A percentile compares a stretch with the other conserved stretches of the same genome.
These are phyloP conservation scores for Nadsonia fulvescens DNA, from an alignment of 805 yeast genomes.

Conservation along the genomic window DNA sequence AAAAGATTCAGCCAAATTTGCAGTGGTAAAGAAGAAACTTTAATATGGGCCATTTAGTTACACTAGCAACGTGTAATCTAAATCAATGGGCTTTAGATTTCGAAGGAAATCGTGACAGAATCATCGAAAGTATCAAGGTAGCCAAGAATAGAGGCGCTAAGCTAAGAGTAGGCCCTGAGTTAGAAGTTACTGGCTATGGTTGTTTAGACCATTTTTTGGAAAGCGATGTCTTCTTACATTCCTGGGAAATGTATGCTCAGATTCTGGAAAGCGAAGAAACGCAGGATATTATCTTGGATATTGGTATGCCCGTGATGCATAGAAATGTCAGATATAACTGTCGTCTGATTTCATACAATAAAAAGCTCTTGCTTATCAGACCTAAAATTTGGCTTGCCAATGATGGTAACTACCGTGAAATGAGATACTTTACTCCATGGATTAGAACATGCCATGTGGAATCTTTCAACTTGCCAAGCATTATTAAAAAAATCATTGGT, in stretches of 20 bases:
- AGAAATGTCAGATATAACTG: constrained; percentile 83
- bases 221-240: constrained; percentile 70
- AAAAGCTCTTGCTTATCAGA: constrained; percentile 64
- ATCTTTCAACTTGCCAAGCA: constrained; percentile 50
- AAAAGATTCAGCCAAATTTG: too few species aligned
- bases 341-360: constrained; percentile 65
- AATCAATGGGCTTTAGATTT: constrained; percentile 99
- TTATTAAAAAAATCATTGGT: constrained; percentile 44
- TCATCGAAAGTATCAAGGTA: constrained; percentile 54
- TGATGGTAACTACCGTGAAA: constrained; percentile 95
- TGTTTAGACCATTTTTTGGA: constrained; percentile 73
- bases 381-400: constrained; percentile 90
- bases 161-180: constrained; percentile 90
- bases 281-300: constrained; percentile 62
- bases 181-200: constrained; percentile 79
- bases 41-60: constrained; percentile 68
- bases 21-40: too few species aligned
- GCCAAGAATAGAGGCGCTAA: constrained; percentile 66
- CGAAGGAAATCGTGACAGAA: constrained; percentile 90
- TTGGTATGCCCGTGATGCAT: constrained; percentile 89
- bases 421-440: constrained; percentile 97
- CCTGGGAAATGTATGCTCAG: constrained; percentile 86
- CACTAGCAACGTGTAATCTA: constrained; percentile 82
- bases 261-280: constrained; percentile 54
- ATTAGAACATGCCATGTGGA: constrained; percentile 60